Evolutionary conservation across 768 basidiomycete genomes (phyloP), one percentile per base, ranked within the genome.

Genomic region (Agaricus blazei): DNA sequence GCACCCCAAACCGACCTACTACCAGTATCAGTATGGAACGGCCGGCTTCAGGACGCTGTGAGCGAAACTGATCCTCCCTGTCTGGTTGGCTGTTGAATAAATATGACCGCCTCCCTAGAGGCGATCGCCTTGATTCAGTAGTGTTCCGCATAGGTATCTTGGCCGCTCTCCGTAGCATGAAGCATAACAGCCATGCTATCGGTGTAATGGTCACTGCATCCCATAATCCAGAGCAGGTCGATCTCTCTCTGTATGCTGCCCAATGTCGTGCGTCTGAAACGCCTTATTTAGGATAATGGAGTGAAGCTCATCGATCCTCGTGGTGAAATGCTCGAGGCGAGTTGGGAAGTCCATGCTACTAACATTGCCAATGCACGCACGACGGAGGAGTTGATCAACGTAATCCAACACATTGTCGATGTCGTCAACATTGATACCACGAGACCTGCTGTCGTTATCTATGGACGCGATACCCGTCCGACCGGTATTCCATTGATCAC

Each of bases 181-280:
- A 83, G 59, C 78, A 94, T n/a, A 87, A 88, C 65, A 93, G 97
- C 27, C 88, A 86, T 67, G 87, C 86, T 26, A 89, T 99, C 63
- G 97, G 97, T 14, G 91, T 98, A 23, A 98, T 99, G 97, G 87
- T 99, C 67, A 99, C 97, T 37, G 97, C 97, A 2, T 96, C 93
- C n/a, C 97, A 99, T 71, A 99, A 99, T 68, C 96, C 97, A n/a
- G 95, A 95, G 67, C 80, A 83, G 66, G 95, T 94, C 64, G 60
- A 81, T 65, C n/a, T 49, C 43, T 37, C 58, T 47, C 49, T 34
- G 11, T 34, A 43, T 52, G 36, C 34, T 29, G 42, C 29, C n/a
- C 15, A 24, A 48, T 48, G 41, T 42, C 42, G 11, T 52, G 44
- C 26, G 31, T 60, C 52, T 56, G 31, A 40, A 19, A 52, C 52